Percentiles rank a stretch among this genome's conserved stretches.
phyloP scores from a whole-genome alignment of 2,329 filamentous ascomycete species.

The Clarireedia monteithiana region DNA sequence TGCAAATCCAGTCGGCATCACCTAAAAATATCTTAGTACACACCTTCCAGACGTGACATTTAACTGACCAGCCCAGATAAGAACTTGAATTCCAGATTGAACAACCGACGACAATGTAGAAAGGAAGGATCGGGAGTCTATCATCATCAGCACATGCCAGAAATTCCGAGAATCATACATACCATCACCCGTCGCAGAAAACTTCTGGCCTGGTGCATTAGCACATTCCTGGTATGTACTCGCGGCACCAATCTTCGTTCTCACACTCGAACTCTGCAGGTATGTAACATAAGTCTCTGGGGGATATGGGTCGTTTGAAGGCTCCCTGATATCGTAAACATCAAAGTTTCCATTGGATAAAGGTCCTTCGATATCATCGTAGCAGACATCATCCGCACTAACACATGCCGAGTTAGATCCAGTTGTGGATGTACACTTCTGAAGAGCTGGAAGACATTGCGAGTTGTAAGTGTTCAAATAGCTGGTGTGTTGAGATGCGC shows the following conservation, averaged over 20 bases:
- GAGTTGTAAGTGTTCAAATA: conserved; percentile 30
- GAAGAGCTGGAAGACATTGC: conserved; percentile 32
- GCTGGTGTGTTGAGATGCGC: conserved; percentile 24
- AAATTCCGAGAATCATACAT: conserved; percentile 4
- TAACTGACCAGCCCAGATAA: conserved; percentile 39
- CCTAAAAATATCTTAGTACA: conserved; percentile 26
- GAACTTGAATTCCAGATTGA: conserved; percentile 38
- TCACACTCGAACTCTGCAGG: conserved; percentile 31
- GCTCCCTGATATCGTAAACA: conserved; percentile 12
- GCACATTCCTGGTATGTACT: conserved; percentile 36
- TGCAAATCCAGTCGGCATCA: conserved; percentile 51
- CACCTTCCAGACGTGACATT: neutral
- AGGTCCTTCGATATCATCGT: conserved; percentile 15
- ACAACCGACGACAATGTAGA: conserved; percentile 37
- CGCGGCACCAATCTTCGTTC: conserved; percentile 39
- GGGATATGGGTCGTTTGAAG: conserved; percentile 27
- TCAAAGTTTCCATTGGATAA: conserved; percentile 5
- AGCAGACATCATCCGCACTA: conserved; percentile 45
- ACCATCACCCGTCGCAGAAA: conserved; percentile 35
- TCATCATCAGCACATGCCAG: conserved; percentile 16
- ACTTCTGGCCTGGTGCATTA: conserved; percentile 31
- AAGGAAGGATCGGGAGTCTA: conserved; percentile 37
- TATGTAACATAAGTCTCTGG: conserved; percentile 35
- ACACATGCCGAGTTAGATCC: conserved; percentile 79
- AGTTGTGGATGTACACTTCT: conserved; percentile 35